phyloP scores from a whole-genome alignment of 495 filamentous ascomycete genomes.

The Niebla homalea region DNA sequence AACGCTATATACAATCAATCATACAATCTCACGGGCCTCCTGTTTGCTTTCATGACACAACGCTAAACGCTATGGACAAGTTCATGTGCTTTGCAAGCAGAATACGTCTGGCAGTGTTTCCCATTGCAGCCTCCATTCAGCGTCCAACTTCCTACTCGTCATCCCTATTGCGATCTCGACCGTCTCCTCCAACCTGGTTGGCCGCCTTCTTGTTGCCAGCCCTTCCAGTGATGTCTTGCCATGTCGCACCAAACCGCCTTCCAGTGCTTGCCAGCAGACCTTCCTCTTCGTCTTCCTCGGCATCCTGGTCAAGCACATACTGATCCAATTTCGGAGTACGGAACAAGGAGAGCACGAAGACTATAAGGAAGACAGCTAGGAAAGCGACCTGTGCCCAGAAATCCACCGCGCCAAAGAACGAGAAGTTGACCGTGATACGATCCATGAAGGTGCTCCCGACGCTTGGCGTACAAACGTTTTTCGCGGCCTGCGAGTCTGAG shows the following conservation, averaged over 20 bases:
- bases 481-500: conserved; percentile 43
- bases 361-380: conserved; percentile 59
- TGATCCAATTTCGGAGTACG: conserved; percentile 65
- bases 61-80: too few relatives aligned
- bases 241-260: conserved; percentile 66
- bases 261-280: conserved; percentile 72
- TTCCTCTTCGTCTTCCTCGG: conserved; percentile 91
- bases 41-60: too few relatives aligned
- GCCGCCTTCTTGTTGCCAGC: conserved; percentile 14
- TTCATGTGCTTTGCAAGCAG: too few relatives aligned
- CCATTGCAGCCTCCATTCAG: too few relatives aligned
- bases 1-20: too few relatives aligned
- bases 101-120: too few relatives aligned
- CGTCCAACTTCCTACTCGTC: neutral
- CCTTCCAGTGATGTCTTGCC: conserved; percentile 69
- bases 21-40: too few relatives aligned
- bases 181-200: neutral
- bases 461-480: conserved; percentile 74
- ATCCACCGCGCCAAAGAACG: conserved; percentile 81
- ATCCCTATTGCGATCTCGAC: neutral
- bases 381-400: conserved; percentile 96
- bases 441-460: conserved; percentile 88
- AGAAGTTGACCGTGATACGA: conserved; percentile 85
- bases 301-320: conserved; percentile 68
- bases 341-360: conserved; percentile 63